These are phyloP conservation scores for Quercus lobata DNA, from an alignment of 331 rosid species.

Conservation along the genomic window DNA sequence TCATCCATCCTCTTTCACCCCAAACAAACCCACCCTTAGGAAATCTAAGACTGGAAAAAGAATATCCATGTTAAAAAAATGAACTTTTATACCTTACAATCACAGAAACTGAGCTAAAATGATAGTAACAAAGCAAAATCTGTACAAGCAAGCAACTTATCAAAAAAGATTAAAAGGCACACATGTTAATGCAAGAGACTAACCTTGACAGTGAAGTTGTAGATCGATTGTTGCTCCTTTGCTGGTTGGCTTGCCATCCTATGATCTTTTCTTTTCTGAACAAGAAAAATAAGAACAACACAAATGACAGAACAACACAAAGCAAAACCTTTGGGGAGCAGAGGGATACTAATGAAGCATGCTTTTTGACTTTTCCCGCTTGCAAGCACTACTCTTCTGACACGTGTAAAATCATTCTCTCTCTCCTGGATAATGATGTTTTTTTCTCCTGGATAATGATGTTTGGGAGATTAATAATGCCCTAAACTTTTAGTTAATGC, in stretches of 20 bases:
- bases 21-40: no score
- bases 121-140: neutral
- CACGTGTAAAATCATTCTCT: no score
- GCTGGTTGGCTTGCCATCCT: conserved; percentile 40
- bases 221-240: conserved; percentile 32
- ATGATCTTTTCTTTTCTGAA: neutral
- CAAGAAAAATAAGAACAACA: neutral
- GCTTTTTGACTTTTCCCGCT: neutral
- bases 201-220: conserved; percentile 57
- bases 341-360: neutral
- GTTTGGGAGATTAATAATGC: no score
- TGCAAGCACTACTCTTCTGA: neutral
- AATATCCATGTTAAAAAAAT: neutral
- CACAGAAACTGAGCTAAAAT: neutral
- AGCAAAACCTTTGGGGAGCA: neutral
- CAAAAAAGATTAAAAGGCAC: neutral
- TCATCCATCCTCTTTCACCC: fast-evolving
- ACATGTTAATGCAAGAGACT: neutral
- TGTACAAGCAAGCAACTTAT: neutral
- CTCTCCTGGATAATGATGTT: no score
- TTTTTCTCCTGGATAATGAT: no score
- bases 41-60: neutral
- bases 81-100: neutral
- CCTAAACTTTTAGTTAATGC: no score
- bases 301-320: neutral